These are phyloP conservation scores for Talaromyces liani DNA, from an alignment of 495 filamentous ascomycete genomes.

Conservation along the genomic window DNA sequence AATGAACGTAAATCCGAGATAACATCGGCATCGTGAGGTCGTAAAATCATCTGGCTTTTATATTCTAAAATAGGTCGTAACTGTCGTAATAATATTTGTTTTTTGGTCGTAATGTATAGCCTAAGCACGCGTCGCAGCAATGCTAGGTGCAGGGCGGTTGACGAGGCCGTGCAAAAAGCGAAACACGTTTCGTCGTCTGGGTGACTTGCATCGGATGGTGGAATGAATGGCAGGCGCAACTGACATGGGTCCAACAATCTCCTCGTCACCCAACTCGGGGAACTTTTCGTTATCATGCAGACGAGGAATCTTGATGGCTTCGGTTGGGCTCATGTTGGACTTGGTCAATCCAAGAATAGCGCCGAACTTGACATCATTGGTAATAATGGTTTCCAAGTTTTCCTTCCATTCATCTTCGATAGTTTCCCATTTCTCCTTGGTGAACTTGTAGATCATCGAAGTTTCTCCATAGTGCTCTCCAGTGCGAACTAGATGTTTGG, in stretches of 20 bases:
- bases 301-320: constrained; percentile 49
- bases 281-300: constrained; percentile 73
- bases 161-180: constrained; percentile 41
- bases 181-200: constrained; percentile 40
- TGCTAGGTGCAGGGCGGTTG: constrained; percentile 19
- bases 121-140: neutral
- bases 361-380: constrained; percentile 40
- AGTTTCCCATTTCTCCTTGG: constrained; percentile 76
- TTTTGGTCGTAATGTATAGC: neutral
- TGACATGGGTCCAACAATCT: constrained; percentile 89
- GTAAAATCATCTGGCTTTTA: neutral
- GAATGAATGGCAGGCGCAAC: constrained; percentile 29
- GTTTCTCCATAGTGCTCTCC: constrained; percentile 81
- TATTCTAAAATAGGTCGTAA: constrained; percentile 2
- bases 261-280: constrained; percentile 75
- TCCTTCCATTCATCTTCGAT: constrained; percentile 64
- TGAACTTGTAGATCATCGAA: constrained; percentile 74
- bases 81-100: constrained; percentile 2
- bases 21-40: neutral
- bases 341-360: constrained; percentile 23
- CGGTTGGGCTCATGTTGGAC: constrained; percentile 18
- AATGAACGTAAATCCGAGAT: neutral
- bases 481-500: constrained; percentile 74
- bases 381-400: constrained; percentile 45
- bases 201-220: constrained; percentile 21